Base-by-base conservation (phyloP, 2,329 filamentous ascomycete species). In the Fusarium xylarioides region DNA sequence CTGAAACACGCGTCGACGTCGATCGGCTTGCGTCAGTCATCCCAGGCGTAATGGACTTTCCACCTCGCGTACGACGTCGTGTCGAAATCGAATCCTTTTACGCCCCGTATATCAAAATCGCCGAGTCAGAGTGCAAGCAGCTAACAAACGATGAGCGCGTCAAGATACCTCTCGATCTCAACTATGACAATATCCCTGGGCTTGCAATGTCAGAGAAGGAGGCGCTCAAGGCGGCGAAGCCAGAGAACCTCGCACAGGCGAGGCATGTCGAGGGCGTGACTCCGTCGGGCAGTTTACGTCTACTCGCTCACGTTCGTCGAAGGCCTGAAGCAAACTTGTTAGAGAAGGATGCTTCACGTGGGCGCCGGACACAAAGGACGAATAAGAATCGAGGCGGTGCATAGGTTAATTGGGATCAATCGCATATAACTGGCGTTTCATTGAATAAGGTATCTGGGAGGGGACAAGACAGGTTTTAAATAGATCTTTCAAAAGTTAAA, bases 171-270 rank as follows among this genome's bases (percentile, higher is more conserved):
- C 74, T 86, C 0, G 90, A 95, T 73, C 80, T 98, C 19, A 91
- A 98, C 76, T 99, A 98, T 77, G 86, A 90, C 47, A 77, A 82
- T 18, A 87, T 99, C 2, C 85, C 88, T 38, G 95, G 95, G 0
- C 85, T 99, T 58, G 95, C 93, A 63, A 88, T 90, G 42, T 95
- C 94, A 66, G 96, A 98, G 84, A 91, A 89, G 81, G 86, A 90
- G 34, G 87, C 92, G 8, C 85, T 99, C 40, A 87, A 89, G 66
- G 84, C 86, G 5, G 92, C 94, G 3, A 85, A 90, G 57, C 96
- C 96, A 1, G 94, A 97, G 82, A 97, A 90, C 68, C 86, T 99
- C 28, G 95, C 94, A 0, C 96, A 98, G 87, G 95, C 95, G 37
- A 87, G 94, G 54, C 86, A 96, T 19, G 90, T 98, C 16, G 96